A percentile compares a stretch with the other conserved stretches of the same genome.
These are phyloP conservation scores for Amphirosellinia nigrospora DNA, from an alignment of 495 filamentous ascomycete species.

Conservation along the genomic window DNA sequence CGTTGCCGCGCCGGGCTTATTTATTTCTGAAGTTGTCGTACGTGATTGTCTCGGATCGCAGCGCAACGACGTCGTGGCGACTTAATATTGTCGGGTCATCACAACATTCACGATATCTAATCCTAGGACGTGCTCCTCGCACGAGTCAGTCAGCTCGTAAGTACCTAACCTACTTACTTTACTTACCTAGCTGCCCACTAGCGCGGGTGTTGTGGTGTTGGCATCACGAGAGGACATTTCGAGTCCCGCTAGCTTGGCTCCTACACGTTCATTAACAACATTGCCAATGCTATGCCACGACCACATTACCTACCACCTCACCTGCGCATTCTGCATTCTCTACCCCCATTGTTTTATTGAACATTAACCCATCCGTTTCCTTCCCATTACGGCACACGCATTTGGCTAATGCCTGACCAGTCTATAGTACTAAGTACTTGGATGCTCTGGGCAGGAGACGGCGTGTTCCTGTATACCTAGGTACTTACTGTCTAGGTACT, in stretches of 20 bases:
- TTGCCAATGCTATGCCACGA: neutral
- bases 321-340: neutral
- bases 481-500: too few species aligned
- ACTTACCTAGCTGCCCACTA: neutral
- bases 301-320: neutral
- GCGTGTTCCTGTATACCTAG: too few species aligned
- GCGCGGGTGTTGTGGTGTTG: neutral
- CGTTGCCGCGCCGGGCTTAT: neutral
- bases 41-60: neutral
- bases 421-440: too few species aligned
- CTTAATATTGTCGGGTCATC: constrained; percentile 6
- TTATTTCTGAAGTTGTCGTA: neutral
- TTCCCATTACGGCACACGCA: neutral
- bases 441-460: too few species aligned
- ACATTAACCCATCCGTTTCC: neutral
- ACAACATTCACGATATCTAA: neutral
- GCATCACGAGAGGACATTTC: neutral
- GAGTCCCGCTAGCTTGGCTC: neutral
- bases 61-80: neutral
- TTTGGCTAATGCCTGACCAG: neutral
- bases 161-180: too few species aligned
- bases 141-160: constrained; percentile 11
- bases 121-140: neutral
- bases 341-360: neutral
- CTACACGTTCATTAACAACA: neutral